A percentile compares a stretch with the other conserved stretches of the same genome.
Evolutionary conservation across 768 basidiomycete genomes (phyloP).

Genomic region (Trametopsis cervina): DNA sequence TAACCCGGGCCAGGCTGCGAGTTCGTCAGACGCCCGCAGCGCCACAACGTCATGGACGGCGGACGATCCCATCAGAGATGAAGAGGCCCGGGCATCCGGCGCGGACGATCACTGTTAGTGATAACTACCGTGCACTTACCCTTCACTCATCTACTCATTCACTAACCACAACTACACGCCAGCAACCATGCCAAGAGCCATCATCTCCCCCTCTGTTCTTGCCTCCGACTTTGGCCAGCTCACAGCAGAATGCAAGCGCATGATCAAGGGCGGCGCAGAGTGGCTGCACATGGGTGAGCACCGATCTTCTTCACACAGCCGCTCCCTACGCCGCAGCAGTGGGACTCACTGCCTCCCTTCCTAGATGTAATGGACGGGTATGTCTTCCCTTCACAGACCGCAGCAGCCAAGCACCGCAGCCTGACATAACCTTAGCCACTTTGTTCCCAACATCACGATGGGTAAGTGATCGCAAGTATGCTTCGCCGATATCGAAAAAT

Average conservation of each 20-base stretch:
- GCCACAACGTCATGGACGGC: too few relatives aligned
- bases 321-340: background rate
- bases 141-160: background rate
- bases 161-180: background rate
- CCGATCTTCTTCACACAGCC: background rate
- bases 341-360: conserved; percentile 3
- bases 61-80: too few relatives aligned
- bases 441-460: conserved; percentile 98
- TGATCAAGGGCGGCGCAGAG: conserved; percentile 92
- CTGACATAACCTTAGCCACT: conserved; percentile 54
- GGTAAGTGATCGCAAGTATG: conserved; percentile 38
- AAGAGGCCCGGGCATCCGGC: background rate
- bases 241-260: conserved; percentile 90
- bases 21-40: too few relatives aligned
- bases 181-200: conserved; percentile 68
- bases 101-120: background rate
- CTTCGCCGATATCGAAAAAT: background rate
- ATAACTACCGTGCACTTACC: background rate
- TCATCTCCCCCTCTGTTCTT: conserved; percentile 95
- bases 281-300: conserved; percentile 98
- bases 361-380: conserved; percentile 98
- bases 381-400: conserved; percentile 15
- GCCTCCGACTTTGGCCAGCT: conserved; percentile 97
- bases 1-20: too few relatives aligned
- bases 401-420: background rate